Percentiles rank a stretch among this genome's conserved stretches.
These are phyloP conservation scores for Aspergillus mulundensis DNA, from an alignment of 495 filamentous ascomycete genomes.

Conservation along the genomic window DNA sequence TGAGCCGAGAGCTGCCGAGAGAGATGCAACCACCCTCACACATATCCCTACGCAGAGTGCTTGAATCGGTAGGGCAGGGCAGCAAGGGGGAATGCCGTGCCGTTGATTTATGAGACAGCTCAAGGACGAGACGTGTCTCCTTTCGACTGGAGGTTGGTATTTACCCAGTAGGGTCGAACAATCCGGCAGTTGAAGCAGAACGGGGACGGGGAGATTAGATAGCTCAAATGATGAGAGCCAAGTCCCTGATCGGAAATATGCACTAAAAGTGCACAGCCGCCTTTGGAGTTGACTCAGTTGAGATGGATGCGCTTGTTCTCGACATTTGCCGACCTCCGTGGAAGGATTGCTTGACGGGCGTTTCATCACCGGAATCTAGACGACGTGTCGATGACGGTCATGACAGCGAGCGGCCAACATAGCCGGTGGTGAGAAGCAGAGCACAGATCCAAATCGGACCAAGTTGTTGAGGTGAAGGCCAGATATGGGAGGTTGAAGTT, in stretches of 20 bases:
- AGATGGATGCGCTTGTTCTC: not conserved
- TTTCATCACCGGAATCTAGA: not conserved
- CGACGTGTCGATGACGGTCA: slow-evolving; percentile 3
- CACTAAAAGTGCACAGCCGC: slow-evolving; percentile 6
- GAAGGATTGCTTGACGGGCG: not conserved
- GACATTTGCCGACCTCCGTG: not conserved
- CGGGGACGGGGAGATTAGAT: no score
- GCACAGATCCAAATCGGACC: not conserved
- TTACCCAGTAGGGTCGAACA: not conserved
- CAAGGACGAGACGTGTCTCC: slow-evolving; percentile 1
- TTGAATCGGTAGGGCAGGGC: not conserved
- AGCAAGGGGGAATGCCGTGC: slow-evolving; percentile 4
- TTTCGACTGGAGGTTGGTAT: not conserved
- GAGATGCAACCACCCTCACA: not conserved
- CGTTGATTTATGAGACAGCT: not conserved
- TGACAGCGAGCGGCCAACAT: not conserved
- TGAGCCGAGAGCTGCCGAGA: not conserved
- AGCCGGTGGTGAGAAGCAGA: not conserved
- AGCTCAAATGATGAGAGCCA: not conserved
- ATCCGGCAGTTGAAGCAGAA: not conserved
- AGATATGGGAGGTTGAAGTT: not conserved
- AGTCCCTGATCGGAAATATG: not conserved
- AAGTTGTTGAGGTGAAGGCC: not conserved
- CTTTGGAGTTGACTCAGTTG: slow-evolving; percentile 3
- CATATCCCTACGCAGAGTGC: not conserved